Evolutionary conservation across 225 moss, liverwort and hornwort genomes (phyloP).

Genomic region (Marchantia paleacea): DNA sequence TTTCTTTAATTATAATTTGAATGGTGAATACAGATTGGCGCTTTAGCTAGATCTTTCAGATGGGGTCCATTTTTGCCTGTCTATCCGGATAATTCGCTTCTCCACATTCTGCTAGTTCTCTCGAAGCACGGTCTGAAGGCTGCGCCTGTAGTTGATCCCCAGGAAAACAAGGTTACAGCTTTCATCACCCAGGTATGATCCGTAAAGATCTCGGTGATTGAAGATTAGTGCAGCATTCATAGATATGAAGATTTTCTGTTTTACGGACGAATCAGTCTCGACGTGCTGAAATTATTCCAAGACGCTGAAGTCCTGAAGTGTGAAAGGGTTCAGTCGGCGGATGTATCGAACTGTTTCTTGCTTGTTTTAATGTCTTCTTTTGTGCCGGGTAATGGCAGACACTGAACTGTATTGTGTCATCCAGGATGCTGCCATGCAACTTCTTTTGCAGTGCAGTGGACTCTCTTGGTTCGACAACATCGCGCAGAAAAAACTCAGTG

Average conservation of each 20-base stretch:
- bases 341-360: no score
- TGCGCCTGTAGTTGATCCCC: constrained; percentile 22
- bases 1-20: neutral
- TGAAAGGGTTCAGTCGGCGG: no score
- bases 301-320: no score
- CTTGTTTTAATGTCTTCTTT: neutral
- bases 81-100: constrained; percentile 23
- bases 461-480: constrained; percentile 30
- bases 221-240: no score
- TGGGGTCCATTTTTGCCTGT: constrained; percentile 35
- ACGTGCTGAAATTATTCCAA: no score
- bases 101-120: constrained; percentile 28
- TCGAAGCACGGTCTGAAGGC: constrained; percentile 33
- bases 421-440: constrained; percentile 30
- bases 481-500: constrained; percentile 15
- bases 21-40: constrained; percentile 21
- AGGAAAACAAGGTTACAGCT: constrained; percentile 26
- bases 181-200: constrained; percentile 33
- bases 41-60: constrained; percentile 28
- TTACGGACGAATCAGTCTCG: no score
- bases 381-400: neutral
- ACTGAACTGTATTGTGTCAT: neutral
- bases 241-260: no score
- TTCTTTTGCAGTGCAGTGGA: constrained; percentile 31
- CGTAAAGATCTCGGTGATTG: no score